Percentiles rank a stretch among this genome's conserved stretches.
These are phyloP conservation scores for Takakia lepidozioides DNA, from an alignment of 225 moss, liverwort and hornwort genomes.

Conservation along the genomic window DNA sequence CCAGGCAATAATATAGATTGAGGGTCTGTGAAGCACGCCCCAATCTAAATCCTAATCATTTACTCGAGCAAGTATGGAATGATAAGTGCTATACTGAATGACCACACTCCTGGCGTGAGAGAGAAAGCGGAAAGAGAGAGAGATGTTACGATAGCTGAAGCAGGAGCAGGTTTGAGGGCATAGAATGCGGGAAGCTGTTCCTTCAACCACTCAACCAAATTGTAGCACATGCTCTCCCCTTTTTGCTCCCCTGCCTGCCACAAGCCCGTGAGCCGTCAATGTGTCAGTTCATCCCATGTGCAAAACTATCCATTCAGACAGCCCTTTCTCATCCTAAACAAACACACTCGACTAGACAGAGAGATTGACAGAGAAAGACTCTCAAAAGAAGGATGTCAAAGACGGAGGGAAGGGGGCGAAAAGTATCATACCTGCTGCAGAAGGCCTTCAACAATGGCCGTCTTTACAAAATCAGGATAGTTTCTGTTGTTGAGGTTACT, in stretches of 20 bases:
- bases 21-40: too few relatives aligned
- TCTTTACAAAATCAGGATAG: constrained; percentile 78
- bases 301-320: too few relatives aligned
- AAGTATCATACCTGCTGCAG: constrained; percentile 47
- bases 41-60: too few relatives aligned
- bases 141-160: constrained; percentile 17
- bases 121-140: not conserved
- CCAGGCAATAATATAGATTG: too few relatives aligned
- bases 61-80: too few relatives aligned
- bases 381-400: too few relatives aligned
- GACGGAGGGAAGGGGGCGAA: not conserved
- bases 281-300: too few relatives aligned
- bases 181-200: constrained; percentile 81
- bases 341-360: too few relatives aligned
- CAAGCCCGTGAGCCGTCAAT: constrained; percentile 16
- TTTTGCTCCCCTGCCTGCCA: constrained; percentile 75
- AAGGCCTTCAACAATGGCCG: constrained; percentile 75
- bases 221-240: constrained; percentile 98
- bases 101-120: too few relatives aligned
- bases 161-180: constrained; percentile 56
- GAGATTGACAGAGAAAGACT: too few relatives aligned
- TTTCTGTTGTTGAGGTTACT: constrained; percentile 84
- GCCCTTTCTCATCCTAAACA: too few relatives aligned
- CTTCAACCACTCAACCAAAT: constrained; percentile 96
- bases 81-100: too few relatives aligned